Conservation (phyloP, 805 yeast species). For the Blastobotrys mokoenaii region DNA sequence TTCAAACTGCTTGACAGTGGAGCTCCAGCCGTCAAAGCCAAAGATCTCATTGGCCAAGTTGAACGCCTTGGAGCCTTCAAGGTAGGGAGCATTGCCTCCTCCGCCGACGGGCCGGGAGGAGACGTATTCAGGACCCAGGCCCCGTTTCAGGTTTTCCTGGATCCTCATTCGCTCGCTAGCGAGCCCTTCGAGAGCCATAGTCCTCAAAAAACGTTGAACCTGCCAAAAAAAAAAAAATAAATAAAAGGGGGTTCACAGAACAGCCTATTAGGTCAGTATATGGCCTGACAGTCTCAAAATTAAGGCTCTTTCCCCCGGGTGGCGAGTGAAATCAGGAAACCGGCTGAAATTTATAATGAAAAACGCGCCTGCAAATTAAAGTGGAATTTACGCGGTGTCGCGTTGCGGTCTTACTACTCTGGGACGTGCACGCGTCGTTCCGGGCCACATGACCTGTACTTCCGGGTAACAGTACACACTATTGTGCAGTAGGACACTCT, state of each 20-base stretch:
- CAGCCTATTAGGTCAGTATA: no score
- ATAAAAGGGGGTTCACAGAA: no score
- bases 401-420: no score
- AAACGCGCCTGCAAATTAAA: no score
- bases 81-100: constrained; percentile 41
- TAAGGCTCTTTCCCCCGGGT: not conserved
- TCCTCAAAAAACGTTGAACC: not conserved
- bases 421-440: no score
- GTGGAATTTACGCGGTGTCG: no score
- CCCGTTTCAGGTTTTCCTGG: not conserved
- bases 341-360: not conserved
- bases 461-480: no score
- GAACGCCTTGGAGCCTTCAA: constrained; percentile 70
- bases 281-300: no score
- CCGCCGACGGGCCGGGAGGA: constrained; percentile 44
- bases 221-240: not conserved
- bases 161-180: not conserved
- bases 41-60: constrained; percentile 66
- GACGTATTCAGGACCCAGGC: constrained; percentile 30
- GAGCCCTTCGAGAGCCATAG: no score
- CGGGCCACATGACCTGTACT: no score
- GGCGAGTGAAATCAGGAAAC: not conserved
- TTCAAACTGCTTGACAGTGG: constrained; percentile 48
- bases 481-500: no score
- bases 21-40: constrained; percentile 73